These are phyloP conservation scores for Blastobotrys aristatus DNA, from an alignment of 1,139 yeast genomes.

Conservation along the genomic window DNA sequence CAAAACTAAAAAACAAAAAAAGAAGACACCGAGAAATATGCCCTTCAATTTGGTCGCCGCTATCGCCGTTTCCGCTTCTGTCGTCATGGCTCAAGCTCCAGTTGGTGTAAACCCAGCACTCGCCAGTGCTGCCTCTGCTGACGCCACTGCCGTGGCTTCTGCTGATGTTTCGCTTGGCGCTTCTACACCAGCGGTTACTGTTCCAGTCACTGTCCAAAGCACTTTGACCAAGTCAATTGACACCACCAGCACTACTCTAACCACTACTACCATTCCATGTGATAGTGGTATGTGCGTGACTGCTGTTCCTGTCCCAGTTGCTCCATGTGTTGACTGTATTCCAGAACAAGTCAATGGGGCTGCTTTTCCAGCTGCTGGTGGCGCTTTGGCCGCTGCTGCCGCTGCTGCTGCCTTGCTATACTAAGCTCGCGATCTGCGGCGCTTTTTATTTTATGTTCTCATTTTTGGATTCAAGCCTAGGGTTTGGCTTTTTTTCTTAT, in stretches of 20 bases:
- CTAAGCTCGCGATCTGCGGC: no score
- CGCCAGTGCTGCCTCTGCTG: not conserved
- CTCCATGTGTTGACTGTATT: no score
- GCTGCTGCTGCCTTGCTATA: not conserved
- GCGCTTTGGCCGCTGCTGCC: not conserved
- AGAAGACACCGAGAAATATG: not conserved
- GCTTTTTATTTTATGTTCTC: no score
- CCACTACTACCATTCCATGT: not conserved
- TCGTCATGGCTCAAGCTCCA: constrained; percentile 2
- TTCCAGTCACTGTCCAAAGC: not conserved
- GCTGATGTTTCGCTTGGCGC: not conserved
- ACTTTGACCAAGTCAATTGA: no score
- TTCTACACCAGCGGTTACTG: not conserved
- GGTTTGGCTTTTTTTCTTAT: no score
- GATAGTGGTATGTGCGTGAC: not conserved
- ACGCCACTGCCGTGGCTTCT: not conserved
- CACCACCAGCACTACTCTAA: not conserved
- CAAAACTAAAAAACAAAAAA: not conserved
- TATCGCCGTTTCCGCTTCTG: not conserved
- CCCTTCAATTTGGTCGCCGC: not conserved
- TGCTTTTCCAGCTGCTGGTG: not conserved
- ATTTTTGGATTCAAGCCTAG: no score
- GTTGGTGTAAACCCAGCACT: not conserved
- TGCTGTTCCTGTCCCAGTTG: not conserved
- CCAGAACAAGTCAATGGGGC: constrained; percentile 3